Evolutionary conservation across 345 rosid genomes (phyloP).

Genomic region (Dipteronia dyeriana): DNA sequence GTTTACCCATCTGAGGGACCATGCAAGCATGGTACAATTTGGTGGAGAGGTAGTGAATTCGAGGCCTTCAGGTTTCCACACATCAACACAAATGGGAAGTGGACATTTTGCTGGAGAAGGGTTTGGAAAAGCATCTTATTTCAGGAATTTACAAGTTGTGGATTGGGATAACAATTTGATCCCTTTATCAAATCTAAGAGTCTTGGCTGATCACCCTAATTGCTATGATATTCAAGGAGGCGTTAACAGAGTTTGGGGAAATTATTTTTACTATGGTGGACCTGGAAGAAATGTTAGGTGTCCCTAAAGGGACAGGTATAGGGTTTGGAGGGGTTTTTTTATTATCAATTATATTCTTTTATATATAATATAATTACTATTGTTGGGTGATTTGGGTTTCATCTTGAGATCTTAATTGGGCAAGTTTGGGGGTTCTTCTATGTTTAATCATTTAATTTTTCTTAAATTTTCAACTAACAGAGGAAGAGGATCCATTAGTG

Average conservation of each 20-base stretch:
- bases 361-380: neutral
- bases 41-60: constrained; percentile 94
- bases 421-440: constrained; percentile 36
- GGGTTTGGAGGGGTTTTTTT: constrained; percentile 11
- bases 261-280: constrained; percentile 92
- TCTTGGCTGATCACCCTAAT: constrained; percentile 82
- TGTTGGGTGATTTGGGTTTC: constrained; percentile 47
- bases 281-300: constrained; percentile 89
- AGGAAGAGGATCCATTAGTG: constrained; percentile 30
- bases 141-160: constrained; percentile 80
- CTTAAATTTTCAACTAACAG: constrained; percentile 31
- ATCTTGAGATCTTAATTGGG: constrained; percentile 28
- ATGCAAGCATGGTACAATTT: constrained; percentile 92
- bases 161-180: constrained; percentile 91
- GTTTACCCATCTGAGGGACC: constrained; percentile 77
- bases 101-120: constrained; percentile 97
- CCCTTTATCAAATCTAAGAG: constrained; percentile 66
- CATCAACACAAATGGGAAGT: constrained; percentile 94
- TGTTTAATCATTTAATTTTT: constrained; percentile 31
- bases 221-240: constrained; percentile 93
- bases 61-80: constrained; percentile 71
- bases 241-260: constrained; percentile 82
- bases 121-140: constrained; percentile 87
- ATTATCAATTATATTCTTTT: constrained; percentile 19
- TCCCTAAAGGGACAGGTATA: constrained; percentile 46